These are phyloP conservation scores for Colletotrichum lupini DNA, from an alignment of 2,329 filamentous ascomycete species.

Conservation along the genomic window DNA sequence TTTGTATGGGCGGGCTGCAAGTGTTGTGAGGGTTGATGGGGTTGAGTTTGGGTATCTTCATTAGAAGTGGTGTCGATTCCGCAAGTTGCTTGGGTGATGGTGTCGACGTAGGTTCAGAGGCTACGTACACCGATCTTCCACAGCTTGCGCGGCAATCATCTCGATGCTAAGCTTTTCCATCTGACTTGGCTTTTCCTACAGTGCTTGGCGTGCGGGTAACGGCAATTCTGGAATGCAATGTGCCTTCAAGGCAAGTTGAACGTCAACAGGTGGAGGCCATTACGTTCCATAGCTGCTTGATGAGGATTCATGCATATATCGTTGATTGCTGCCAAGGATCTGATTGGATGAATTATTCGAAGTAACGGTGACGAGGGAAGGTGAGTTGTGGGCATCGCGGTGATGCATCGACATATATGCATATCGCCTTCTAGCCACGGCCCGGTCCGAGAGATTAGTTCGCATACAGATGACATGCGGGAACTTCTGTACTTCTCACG, in stretches of 20 bases:
- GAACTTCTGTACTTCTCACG: not conserved
- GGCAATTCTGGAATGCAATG: not conserved
- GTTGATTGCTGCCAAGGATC: not conserved
- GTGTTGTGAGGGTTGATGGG: slow-evolving; percentile 6
- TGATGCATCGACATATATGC: not conserved
- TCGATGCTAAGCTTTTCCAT: not conserved
- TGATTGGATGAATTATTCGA: not conserved
- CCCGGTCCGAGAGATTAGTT: not conserved
- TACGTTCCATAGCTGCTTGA: not conserved
- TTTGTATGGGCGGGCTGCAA: not conserved
- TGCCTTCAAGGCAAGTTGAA: not conserved
- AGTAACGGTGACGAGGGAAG: not conserved
- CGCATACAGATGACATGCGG: not conserved
- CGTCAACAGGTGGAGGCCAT: not conserved
- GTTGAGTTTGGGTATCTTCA: not conserved
- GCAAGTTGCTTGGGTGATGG: not conserved
- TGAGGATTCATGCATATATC: not conserved
- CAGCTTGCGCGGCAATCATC: too few relatives aligned
- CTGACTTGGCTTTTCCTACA: not conserved
- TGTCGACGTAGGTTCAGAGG: too few relatives aligned
- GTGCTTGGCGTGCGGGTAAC: not conserved
- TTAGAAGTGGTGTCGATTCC: not conserved
- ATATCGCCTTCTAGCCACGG: not conserved
- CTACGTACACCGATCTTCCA: not conserved
- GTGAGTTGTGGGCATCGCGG: not conserved